Evolutionary conservation across 441 rosid genomes (phyloP).

Genomic region (Isatis lusitanica): DNA sequence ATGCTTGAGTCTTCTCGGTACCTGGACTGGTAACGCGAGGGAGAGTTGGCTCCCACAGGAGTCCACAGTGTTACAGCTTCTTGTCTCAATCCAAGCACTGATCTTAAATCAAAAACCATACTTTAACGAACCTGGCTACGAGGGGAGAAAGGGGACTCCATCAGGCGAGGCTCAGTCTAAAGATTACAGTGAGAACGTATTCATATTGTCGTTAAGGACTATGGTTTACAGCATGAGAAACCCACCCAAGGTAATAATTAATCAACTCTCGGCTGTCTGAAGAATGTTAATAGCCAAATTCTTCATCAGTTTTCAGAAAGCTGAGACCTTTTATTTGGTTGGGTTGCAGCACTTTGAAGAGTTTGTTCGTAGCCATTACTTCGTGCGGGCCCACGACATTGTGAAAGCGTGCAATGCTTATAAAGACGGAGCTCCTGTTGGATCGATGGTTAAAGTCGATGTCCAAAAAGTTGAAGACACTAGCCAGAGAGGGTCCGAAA

Average conservation of each 20-base stretch:
- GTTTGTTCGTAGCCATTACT: constrained; percentile 67
- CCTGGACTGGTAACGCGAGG: constrained; percentile 64
- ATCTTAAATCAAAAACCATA: constrained; percentile 80
- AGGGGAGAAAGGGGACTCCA: constrained; percentile 36
- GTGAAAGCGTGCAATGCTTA: constrained; percentile 70
- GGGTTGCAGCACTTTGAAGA: too few species aligned
- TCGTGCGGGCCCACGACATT: constrained; percentile 51
- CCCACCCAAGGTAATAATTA: constrained; percentile 62
- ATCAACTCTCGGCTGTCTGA: neutral
- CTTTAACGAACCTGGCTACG: constrained; percentile 85
- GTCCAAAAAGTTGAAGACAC: constrained; percentile 59
- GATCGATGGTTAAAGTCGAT: constrained; percentile 59
- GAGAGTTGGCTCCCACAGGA: constrained; percentile 78
- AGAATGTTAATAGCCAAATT: neutral
- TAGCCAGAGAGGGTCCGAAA: constrained; percentile 45
- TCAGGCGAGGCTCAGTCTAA: constrained; percentile 51
- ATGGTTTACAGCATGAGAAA: constrained; percentile 64
- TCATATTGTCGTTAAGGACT: constrained; percentile 61
- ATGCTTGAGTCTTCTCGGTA: constrained; percentile 89
- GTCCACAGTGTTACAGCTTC: constrained; percentile 79
- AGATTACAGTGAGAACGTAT: constrained; percentile 61
- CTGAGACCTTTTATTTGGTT: neutral
- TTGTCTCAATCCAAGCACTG: constrained; percentile 87
- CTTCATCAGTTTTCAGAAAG: neutral
- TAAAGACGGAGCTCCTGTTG: constrained; percentile 72